Conservation (phyloP, 176 grass and related monocot species). For the Zea luxurians region DNA sequence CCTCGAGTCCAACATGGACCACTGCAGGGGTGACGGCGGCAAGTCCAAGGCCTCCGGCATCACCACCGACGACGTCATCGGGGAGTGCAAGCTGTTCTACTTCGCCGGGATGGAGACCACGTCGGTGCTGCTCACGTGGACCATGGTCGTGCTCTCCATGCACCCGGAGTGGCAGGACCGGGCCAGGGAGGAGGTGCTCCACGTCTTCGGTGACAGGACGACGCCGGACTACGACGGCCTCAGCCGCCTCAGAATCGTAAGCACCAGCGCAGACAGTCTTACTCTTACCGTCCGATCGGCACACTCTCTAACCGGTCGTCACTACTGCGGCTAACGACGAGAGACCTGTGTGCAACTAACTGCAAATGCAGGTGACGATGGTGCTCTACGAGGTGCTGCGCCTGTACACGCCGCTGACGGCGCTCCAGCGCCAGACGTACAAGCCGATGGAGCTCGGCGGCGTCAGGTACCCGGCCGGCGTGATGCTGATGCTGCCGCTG, state of each 20-base stretch:
- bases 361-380: constrained; percentile 58
- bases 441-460: constrained; percentile 56
- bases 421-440: constrained; percentile 30
- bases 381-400: constrained; percentile 80
- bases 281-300: too few relatives aligned
- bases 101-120: constrained; percentile 88
- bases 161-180: constrained; percentile 80
- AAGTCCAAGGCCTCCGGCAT: constrained; percentile 34
- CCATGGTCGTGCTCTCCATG: constrained; percentile 71
- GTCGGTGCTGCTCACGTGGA: constrained; percentile 76
- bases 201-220: constrained; percentile 38
- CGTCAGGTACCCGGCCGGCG: constrained; percentile 50
- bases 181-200: constrained; percentile 66
- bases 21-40: constrained; percentile 19
- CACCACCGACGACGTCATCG: constrained; percentile 68
- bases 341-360: too few relatives aligned
- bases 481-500: constrained; percentile 49
- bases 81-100: constrained; percentile 92
- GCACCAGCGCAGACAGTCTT: neutral
- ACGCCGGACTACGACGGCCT: constrained; percentile 64
- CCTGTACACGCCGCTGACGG: constrained; percentile 52
- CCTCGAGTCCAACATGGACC: constrained; percentile 64
- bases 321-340: too few relatives aligned
- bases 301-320: too few relatives aligned
- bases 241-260: constrained; percentile 56